These are phyloP conservation scores for Nakaseomyces uthaithaninus DNA, from an alignment of 1,139 yeast genomes.

Conservation along the genomic window DNA sequence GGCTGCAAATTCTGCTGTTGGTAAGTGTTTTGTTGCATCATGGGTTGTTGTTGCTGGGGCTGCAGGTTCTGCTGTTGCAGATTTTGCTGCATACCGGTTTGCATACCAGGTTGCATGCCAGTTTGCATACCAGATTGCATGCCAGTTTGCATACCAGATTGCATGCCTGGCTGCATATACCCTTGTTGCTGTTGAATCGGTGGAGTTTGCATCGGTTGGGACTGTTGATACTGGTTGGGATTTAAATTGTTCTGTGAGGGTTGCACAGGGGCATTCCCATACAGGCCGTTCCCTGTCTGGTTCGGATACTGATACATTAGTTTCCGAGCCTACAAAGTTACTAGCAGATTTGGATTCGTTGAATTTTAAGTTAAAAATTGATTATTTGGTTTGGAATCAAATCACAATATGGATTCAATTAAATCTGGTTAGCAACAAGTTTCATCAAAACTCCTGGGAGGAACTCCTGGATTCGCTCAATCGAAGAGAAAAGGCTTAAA, in stretches of 20 bases:
- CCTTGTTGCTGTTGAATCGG: constrained; percentile 4
- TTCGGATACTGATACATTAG: constrained; percentile 6
- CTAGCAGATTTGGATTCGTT: too few species aligned
- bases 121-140: constrained; percentile 2
- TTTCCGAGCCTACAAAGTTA: too few species aligned
- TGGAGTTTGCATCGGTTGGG: neutral
- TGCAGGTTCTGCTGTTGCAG: constrained; percentile 6
- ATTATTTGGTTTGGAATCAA: too few species aligned
- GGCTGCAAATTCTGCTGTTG: constrained; percentile 9
- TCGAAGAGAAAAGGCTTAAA: too few species aligned
- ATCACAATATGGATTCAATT: too few species aligned
- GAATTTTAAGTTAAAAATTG: too few species aligned
- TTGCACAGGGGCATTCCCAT: constrained; percentile 7
- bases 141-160: constrained; percentile 1
- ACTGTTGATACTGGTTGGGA: constrained; percentile 1
- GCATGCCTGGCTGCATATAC: constrained; percentile 1
- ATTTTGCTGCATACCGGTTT: too few species aligned
- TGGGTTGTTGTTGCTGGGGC: constrained; percentile 3
- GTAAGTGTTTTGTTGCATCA: neutral
- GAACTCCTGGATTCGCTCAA: too few species aligned
- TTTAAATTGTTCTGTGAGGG: constrained; percentile 3
- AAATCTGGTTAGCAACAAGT: too few species aligned
- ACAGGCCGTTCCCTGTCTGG: constrained; percentile 6
- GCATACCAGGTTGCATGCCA: neutral
- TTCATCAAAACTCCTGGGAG: too few species aligned